These are phyloP conservation scores for Boletus fagicola DNA, from an alignment of 768 basidiomycete species.

Conservation along the genomic window DNA sequence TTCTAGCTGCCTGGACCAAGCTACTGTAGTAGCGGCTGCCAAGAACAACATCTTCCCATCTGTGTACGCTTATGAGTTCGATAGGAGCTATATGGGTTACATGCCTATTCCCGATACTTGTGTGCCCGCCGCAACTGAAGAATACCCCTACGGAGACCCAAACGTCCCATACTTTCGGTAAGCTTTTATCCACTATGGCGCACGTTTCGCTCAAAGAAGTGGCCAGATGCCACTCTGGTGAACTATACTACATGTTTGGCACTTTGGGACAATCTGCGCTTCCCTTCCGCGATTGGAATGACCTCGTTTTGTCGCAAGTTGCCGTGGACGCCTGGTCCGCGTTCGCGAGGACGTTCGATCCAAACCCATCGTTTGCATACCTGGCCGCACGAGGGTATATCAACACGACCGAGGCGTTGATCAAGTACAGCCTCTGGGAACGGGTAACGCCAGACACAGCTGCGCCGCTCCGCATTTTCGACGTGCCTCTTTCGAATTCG, in stretches of 20 bases:
- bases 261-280: conserved; percentile 36
- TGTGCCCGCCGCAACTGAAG: conserved; percentile 40
- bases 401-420: conserved; percentile 7
- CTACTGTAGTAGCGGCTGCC: conserved; percentile 44
- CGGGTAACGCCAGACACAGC: too few relatives aligned
- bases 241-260: conserved; percentile 35
- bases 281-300: conserved; percentile 47
- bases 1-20: conserved; percentile 40
- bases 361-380: conserved; percentile 43
- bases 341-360: conserved; percentile 34
- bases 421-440: neutral
- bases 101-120: conserved; percentile 45
- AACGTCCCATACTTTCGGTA: conserved; percentile 46
- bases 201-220: neutral
- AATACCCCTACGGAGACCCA: conserved; percentile 47
- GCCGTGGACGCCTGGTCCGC: conserved; percentile 45
- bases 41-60: conserved; percentile 42
- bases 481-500: conserved; percentile 6
- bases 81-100: conserved; percentile 43
- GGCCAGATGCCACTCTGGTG: conserved; percentile 31
- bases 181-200: neutral
- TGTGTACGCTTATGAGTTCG: conserved; percentile 47
- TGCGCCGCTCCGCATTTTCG: conserved; percentile 1
- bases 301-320: conserved; percentile 45
- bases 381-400: conserved; percentile 44